A percentile compares a stretch with the other conserved stretches of the same genome.
phyloP scores from a whole-genome alignment of 2,329 filamentous ascomycete species.

The Hymenoscyphus occultus region DNA sequence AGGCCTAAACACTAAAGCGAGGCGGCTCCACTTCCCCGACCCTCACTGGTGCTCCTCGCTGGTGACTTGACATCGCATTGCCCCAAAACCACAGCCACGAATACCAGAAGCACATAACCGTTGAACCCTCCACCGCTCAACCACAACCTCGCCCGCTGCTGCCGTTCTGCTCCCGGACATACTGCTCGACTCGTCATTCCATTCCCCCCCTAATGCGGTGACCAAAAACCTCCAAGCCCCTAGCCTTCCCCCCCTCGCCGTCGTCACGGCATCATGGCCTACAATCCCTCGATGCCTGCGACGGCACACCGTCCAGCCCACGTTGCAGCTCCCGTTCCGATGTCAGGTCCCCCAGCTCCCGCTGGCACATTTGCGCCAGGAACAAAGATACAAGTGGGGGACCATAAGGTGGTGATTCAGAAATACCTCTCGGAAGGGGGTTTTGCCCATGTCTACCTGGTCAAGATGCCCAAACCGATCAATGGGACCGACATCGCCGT shows the following conservation, averaged over 20 bases:
- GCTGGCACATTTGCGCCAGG: constrained; percentile 87
- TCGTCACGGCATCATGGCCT: constrained; percentile 38
- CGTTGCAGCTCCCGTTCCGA: constrained; percentile 45
- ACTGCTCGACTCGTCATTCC: not conserved
- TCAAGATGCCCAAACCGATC: constrained; percentile 67
- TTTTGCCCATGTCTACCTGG: constrained; percentile 97
- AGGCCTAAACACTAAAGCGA: constrained; percentile 1
- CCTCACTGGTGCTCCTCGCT: not conserved
- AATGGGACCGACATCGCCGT: constrained; percentile 39
- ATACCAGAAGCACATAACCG: not conserved
- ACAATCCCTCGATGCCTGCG: constrained; percentile 40
- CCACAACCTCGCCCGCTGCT: not conserved
- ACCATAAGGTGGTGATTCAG: constrained; percentile 88
- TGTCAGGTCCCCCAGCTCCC: constrained; percentile 49
- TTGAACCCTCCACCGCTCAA: not conserved
- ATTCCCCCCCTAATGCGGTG: constrained; percentile 33
- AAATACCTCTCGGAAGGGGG: constrained; percentile 98
- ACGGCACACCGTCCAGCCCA: constrained; percentile 42
- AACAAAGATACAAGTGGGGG: constrained; percentile 94
- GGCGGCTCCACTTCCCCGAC: not conserved
- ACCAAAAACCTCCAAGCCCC: constrained; percentile 21
- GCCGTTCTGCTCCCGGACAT: not conserved
- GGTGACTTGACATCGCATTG: not conserved
- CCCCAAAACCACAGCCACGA: constrained; percentile 4
- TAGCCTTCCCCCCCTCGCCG: constrained; percentile 22